Evolutionary conservation across 306 rosid species (phyloP), one percentile per base, ranked within the genome.

Genomic region (Elaeagnus macrophylla): DNA sequence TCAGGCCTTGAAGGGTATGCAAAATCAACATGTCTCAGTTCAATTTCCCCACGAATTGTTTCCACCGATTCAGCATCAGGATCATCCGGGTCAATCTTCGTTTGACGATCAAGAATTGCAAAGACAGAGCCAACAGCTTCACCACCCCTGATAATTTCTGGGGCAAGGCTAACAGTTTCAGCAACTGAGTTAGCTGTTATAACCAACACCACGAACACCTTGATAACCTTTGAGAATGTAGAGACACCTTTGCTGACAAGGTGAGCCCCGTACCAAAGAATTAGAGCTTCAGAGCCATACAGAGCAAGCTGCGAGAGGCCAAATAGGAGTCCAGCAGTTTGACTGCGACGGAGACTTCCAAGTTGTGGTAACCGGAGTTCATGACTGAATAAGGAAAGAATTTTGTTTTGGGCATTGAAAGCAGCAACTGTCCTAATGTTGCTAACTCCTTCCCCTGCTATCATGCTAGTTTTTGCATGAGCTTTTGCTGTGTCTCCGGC

Each of bases 401-500:
- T 78, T 77, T 91, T 91, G 69, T 75, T 71, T 45, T 91, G 96
- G 7, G 99, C 89, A 73, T 91, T 91, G 82, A 91, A 91, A 41
- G 99, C 99, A 9, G 99, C 96, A 40, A 91, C 99, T 0, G 99
- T 91, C 59, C 99, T 78, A 50, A 91, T 91, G 67, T 91, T 91
- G 79, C 99, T 91, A 48, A 91, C 99, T 62, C 99, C 99, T 44
- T 91, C 96, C 12, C 99, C 99, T 12, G 99, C 99, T 59, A 91
- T 91, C 99, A 91, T 91, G 59, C 99, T 91, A 1, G 99, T 91
- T 78, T 84, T 91, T 40, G 99, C 99, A 67, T 91, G 99, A 48
- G 99, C 96, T 70, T 91, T 84, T 20, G 99, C 99, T 8, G 99
- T 91, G 78, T 91, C 99, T 56, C 99, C 99, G 8, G 99, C 99